phyloP scores from a whole-genome alignment of 73 alveolate genomes.

The Paramecium tetraurelia region DNA sequence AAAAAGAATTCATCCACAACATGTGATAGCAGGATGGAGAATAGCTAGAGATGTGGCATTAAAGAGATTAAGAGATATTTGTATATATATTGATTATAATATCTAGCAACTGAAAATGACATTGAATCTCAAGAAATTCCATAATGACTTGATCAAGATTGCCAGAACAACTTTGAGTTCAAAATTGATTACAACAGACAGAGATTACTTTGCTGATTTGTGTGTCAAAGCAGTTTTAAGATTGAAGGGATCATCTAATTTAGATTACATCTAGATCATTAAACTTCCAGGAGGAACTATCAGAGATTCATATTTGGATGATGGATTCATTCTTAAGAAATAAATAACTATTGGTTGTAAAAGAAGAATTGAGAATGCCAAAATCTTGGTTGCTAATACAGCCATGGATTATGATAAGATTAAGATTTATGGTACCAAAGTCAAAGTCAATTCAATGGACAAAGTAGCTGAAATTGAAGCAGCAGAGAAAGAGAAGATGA shows the following conservation, averaged over 20 bases:
- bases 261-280: slow-evolving; percentile 90
- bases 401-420: slow-evolving; percentile 98
- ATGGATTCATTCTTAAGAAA: slow-evolving; percentile 96
- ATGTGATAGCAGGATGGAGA: slow-evolving; percentile 92
- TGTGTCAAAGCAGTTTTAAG: slow-evolving; percentile 98
- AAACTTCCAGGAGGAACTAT: slow-evolving; percentile 97
- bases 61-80: slow-evolving; percentile 68
- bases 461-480: slow-evolving; percentile 95
- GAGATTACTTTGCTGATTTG: slow-evolving; percentile 93
- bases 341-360: slow-evolving; percentile 93
- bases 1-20: slow-evolving; percentile 91
- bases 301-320: slow-evolving; percentile 93
- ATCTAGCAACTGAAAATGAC: slow-evolving; percentile 75
- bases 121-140: slow-evolving; percentile 76
- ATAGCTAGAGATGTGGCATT: slow-evolving; percentile 93
- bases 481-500: slow-evolving; percentile 98
- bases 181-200: slow-evolving; percentile 90
- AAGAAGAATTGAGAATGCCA: slow-evolving; percentile 83
- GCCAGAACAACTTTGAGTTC: slow-evolving; percentile 97
- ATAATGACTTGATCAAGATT: slow-evolving; percentile 87
- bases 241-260: slow-evolving; percentile 85
- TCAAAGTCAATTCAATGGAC: slow-evolving; percentile 92
- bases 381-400: slow-evolving; percentile 90
- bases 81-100: neutral
- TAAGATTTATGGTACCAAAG: slow-evolving; percentile 97